Conservation (phyloP, 768 basidiomycete species). For the Gloeophyllum trabeum region DNA sequence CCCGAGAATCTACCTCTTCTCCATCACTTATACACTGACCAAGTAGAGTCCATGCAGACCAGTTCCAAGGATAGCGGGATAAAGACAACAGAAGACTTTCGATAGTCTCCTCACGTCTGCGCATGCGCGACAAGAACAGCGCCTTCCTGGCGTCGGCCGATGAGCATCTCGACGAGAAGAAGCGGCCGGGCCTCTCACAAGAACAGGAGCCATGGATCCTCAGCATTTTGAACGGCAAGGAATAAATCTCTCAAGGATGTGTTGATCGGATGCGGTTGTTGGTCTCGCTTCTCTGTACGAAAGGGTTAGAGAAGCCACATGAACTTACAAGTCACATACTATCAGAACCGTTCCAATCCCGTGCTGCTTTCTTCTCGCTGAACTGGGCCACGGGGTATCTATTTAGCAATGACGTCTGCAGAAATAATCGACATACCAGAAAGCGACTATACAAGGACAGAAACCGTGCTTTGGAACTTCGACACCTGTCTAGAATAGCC, state of each 20-base stretch:
- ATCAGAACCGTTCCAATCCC: conserved; percentile 78
- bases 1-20: conserved; percentile 63
- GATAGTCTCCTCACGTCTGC: conserved; percentile 77
- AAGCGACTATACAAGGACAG: conserved; percentile 72
- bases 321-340: conserved; percentile 29
- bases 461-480: conserved; percentile 66
- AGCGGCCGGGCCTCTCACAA: conserved; percentile 38
- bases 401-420: conserved; percentile 1
- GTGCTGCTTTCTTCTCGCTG: conserved; percentile 70
- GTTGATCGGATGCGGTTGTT: conserved; percentile 60
- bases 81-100: conserved; percentile 72
- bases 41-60: conserved; percentile 87
- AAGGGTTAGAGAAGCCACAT: no score
- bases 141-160: conserved; percentile 47
- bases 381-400: no score
- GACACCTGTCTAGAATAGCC: conserved; percentile 51
- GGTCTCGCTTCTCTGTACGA: conserved; percentile 37
- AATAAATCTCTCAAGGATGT: conserved; percentile 45
- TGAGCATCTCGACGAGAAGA: conserved; percentile 5
- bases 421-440: conserved; percentile 47
- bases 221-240: conserved; percentile 39
- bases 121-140: conserved; percentile 69
- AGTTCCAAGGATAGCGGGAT: conserved; percentile 80
- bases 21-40: conserved; percentile 68
- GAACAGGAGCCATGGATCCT: conserved; percentile 79